Percentiles rank a stretch among this genome's conserved stretches.
These are phyloP conservation scores for Aphanomyces cochlioides DNA, from an alignment of 352 stramenopile genomes.

Conservation along the genomic window DNA sequence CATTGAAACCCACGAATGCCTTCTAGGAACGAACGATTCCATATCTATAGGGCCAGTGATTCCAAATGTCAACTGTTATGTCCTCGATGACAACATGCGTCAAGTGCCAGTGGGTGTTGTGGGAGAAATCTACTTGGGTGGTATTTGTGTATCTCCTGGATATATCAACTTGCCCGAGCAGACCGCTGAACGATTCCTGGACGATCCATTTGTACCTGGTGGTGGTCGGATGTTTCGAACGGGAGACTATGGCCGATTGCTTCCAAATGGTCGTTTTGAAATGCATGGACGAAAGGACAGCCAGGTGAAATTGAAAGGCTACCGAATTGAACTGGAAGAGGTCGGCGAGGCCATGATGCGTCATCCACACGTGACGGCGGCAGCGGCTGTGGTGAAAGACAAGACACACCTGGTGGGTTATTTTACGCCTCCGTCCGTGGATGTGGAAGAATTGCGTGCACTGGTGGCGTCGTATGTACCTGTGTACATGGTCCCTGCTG, in stretches of 20 bases:
- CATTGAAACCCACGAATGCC: neutral
- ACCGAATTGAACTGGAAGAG: constrained; percentile 90
- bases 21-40: neutral
- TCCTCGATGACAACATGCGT: constrained; percentile 71
- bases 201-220: constrained; percentile 38
- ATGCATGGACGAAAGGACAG: constrained; percentile 92
- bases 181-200: constrained; percentile 76
- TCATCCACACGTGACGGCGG: constrained; percentile 78
- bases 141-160: constrained; percentile 74
- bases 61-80: constrained; percentile 69
- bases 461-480: neutral
- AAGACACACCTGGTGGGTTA: constrained; percentile 89
- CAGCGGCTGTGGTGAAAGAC: constrained; percentile 88
- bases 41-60: constrained; percentile 55
- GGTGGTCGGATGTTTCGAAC: constrained; percentile 89
- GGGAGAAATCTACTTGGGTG: constrained; percentile 82
- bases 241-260: constrained; percentile 86
- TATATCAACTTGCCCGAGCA: constrained; percentile 81
- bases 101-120: constrained; percentile 60
- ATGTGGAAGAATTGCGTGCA: neutral
- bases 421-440: neutral
- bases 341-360: constrained; percentile 88
- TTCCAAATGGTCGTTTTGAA: constrained; percentile 89
- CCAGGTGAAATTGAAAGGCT: constrained; percentile 95
- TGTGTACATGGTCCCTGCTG: neutral